A percentile compares a stretch with the other conserved stretches of the same genome.
phyloP scores from a whole-genome alignment of 169 alveolate genomes.

The Plasmodium vinckei region DNA sequence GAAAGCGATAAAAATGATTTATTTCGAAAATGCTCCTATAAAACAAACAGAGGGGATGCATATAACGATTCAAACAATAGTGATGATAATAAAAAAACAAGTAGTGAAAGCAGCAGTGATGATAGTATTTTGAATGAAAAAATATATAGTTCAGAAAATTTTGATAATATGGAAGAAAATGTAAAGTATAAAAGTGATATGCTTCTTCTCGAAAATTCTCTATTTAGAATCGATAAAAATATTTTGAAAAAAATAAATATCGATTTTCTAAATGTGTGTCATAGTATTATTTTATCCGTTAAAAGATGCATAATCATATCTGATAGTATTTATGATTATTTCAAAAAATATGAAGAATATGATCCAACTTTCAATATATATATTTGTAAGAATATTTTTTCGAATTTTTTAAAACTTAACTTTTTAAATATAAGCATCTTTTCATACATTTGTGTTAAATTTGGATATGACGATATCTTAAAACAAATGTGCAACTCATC shows the following conservation, averaged over 20 bases:
- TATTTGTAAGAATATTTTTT: conserved; percentile 54
- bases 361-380: conserved; percentile 54
- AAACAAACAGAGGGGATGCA: neutral
- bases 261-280: conserved; percentile 50
- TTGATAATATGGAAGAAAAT: neutral
- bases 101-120: neutral
- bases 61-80: neutral
- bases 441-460: conserved; percentile 45
- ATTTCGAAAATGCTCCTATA: neutral
- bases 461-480: conserved; percentile 53
- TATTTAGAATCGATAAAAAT: conserved; percentile 22
- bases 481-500: conserved; percentile 38
- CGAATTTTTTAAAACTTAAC: conserved; percentile 46
- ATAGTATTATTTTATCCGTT: conserved; percentile 21
- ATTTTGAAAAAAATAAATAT: conserved; percentile 24
- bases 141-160: neutral
- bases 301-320: conserved; percentile 61
- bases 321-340: conserved; percentile 23
- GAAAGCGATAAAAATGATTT: neutral
- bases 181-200: conserved; percentile 10
- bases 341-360: conserved; percentile 27
- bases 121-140: neutral
- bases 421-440: conserved; percentile 40
- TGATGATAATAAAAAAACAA: neutral
- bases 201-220: conserved; percentile 72